Conservation (phyloP, 108 stramenopile species). For the Cyclostephanos invisitatus region DNA sequence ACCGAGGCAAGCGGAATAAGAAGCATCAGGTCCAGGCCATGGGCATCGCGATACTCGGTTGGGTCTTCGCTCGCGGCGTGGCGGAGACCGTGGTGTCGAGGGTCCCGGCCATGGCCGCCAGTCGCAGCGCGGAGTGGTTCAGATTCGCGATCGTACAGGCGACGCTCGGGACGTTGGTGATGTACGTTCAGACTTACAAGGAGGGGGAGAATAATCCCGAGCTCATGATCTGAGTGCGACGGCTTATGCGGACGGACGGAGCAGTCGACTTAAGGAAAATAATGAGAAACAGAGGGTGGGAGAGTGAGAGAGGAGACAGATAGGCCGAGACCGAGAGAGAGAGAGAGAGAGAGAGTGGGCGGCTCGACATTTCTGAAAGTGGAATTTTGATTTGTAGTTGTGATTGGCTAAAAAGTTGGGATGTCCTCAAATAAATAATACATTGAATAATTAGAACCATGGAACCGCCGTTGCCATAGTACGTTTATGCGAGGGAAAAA, state of each 20-base stretch:
- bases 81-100: conserved; percentile 41
- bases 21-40: conserved; percentile 53
- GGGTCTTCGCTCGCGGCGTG: conserved; percentile 33
- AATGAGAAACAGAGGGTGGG: background rate
- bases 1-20: conserved; percentile 51
- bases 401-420: no score
- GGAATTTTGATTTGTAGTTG: no score
- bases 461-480: no score
- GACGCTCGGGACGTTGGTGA: conserved; percentile 21
- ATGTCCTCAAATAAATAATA: no score
- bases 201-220: conserved; percentile 38
- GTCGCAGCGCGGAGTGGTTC: conserved; percentile 43
- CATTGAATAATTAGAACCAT: no score
- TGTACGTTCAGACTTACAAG: conserved; percentile 54
- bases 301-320: conserved; percentile 1
- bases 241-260: no score
- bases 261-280: background rate
- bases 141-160: conserved; percentile 56
- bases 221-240: conserved; percentile 46
- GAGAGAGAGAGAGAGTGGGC: background rate
- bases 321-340: no score
- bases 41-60: conserved; percentile 36
- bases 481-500: no score
- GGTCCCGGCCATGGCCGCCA: conserved; percentile 44
- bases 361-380: background rate